A percentile compares a stretch with the other conserved stretches of the same genome.
Evolutionary conservation across 805 yeast species (phyloP).

Genomic region (Yarrowia porcina): DNA sequence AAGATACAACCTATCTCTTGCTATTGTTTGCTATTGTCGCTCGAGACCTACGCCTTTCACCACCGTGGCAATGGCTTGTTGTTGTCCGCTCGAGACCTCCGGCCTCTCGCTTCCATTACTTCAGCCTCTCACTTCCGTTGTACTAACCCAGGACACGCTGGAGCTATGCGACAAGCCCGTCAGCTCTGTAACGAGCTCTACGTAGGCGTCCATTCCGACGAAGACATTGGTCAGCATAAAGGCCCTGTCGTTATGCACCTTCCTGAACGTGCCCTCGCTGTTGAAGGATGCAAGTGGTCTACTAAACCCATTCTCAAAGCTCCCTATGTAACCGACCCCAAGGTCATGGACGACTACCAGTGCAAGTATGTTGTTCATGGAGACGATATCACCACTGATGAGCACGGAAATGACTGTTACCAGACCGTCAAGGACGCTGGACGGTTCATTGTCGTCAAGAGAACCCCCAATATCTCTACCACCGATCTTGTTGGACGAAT

Average conservation of each 20-base stretch:
- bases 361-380: slow-evolving; percentile 97
- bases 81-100: too few species aligned
- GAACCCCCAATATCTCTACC: slow-evolving; percentile 92
- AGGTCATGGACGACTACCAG: slow-evolving; percentile 64
- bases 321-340: slow-evolving; percentile 90
- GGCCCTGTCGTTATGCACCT: slow-evolving; percentile 93
- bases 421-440: slow-evolving; percentile 77
- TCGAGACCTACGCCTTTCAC: too few species aligned
- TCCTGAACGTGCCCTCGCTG: slow-evolving; percentile 77
- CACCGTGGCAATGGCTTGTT: too few species aligned
- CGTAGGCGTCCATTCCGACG: slow-evolving; percentile 92
- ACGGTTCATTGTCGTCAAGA: slow-evolving; percentile 82
- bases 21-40: too few species aligned
- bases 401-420: slow-evolving; percentile 92
- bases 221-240: slow-evolving; percentile 74
- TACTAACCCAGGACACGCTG: slow-evolving; percentile 64
- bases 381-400: slow-evolving; percentile 96
- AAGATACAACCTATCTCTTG: too few species aligned
- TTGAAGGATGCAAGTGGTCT: slow-evolving; percentile 87
- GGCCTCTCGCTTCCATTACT: too few species aligned
- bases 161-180: slow-evolving; percentile 92
- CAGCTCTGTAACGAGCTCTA: slow-evolving; percentile 69
- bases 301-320: slow-evolving; percentile 68
- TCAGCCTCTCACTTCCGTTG: too few species aligned
- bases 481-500: slow-evolving; percentile 92